Evolutionary conservation across 192 early-diverging fungal genomes (phyloP).

Genomic region (Phlyctochytrium planicorne): DNA sequence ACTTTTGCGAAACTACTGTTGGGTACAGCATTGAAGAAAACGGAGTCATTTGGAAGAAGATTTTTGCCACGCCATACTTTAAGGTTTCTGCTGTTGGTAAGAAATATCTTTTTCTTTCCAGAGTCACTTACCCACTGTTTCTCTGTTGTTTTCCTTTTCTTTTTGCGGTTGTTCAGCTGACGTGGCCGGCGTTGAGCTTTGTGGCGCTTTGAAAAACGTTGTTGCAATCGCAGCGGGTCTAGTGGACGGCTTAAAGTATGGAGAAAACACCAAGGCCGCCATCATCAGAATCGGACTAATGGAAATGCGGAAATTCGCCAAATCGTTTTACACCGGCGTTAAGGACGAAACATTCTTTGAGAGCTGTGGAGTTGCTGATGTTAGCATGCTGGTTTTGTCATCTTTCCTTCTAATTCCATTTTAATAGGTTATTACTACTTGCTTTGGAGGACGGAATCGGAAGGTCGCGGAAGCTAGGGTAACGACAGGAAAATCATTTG

Average conservation of each 20-base stretch:
- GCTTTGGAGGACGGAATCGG: constrained; percentile 95
- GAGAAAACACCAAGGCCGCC: constrained; percentile 97
- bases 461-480: constrained; percentile 90
- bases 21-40: constrained; percentile 58
- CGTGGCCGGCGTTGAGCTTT: constrained; percentile 91
- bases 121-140: background rate
- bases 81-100: constrained; percentile 67
- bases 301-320: constrained; percentile 92
- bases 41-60: constrained; percentile 72
- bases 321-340: constrained; percentile 80
- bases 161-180: constrained; percentile 65
- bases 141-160: background rate
- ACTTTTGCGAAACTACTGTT: constrained; percentile 96
- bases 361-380: constrained; percentile 94
- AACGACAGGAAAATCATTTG: constrained; percentile 88
- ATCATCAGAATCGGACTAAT: constrained; percentile 93
- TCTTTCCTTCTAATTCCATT: background rate
- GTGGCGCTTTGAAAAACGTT: constrained; percentile 97
- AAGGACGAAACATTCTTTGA: constrained; percentile 95
- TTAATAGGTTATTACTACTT: constrained; percentile 76
- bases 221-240: constrained; percentile 96
- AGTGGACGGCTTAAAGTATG: constrained; percentile 88
- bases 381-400: constrained; percentile 32
- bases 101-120: background rate
- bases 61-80: constrained; percentile 91